Percentiles rank a stretch among this genome's conserved stretches.
Conservation (phyloP, 768 basidiomycete genomes). For the Stropharia rugosoannulata region DNA sequence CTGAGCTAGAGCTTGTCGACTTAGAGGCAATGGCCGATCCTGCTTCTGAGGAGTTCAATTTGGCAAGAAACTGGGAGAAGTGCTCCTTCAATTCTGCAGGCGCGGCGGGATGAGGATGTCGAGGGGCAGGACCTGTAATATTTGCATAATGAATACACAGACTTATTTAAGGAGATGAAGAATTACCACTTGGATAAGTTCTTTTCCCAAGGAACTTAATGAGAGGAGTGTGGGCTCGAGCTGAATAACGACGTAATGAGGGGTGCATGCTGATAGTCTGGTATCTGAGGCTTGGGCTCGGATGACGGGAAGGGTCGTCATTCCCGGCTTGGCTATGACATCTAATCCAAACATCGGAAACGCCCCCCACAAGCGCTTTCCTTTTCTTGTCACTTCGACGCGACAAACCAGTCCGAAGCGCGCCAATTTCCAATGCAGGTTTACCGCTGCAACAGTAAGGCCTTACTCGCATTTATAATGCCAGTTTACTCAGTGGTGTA, state of each 20-base stretch:
- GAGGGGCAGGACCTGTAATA: slow-evolving; percentile 16
- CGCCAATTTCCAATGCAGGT: slow-evolving; percentile 25
- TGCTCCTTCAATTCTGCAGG: slow-evolving; percentile 56
- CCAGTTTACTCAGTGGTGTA: neutral
- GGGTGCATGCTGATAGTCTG: slow-evolving; percentile 19
- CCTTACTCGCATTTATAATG: neutral
- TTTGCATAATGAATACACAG: neutral
- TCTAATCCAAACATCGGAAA: slow-evolving; percentile 3
- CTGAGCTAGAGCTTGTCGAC: slow-evolving; percentile 6
- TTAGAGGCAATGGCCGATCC: slow-evolving; percentile 10
- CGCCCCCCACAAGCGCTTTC: neutral
- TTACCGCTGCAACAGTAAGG: slow-evolving; percentile 24
- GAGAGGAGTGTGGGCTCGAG: slow-evolving; percentile 53
- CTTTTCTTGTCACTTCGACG: neutral
- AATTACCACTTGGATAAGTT: slow-evolving; percentile 43
- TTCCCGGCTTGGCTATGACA: slow-evolving; percentile 1
- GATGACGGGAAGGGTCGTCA: neutral
- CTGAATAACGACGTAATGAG: slow-evolving; percentile 28
- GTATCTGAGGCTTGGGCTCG: neutral
- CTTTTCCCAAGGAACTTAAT: slow-evolving; percentile 67
- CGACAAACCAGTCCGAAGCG: slow-evolving; percentile 3
- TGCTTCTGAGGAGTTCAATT: slow-evolving; percentile 25
- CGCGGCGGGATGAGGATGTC: slow-evolving; percentile 65
- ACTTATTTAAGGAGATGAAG: neutral
- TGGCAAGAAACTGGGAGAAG: slow-evolving; percentile 45